Percentiles rank a stretch among this genome's conserved stretches.
phyloP scores from a whole-genome alignment of 106 monocot species.

The Apostasia shenzhenica region DNA sequence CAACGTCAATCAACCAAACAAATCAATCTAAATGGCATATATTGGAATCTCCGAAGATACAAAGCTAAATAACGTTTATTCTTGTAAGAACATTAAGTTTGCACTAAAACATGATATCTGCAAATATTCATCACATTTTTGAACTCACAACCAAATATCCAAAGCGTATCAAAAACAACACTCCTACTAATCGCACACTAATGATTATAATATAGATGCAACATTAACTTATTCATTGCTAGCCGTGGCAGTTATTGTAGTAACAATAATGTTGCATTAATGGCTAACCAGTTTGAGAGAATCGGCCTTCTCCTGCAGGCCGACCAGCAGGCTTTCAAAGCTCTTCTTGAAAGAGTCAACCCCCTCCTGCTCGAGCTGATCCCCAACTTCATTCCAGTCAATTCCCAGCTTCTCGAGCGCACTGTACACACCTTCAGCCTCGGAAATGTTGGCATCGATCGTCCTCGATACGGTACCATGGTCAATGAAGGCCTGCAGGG shows the following conservation, averaged over 20 bases:
- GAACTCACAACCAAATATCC: no score
- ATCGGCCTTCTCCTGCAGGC: conserved; percentile 73
- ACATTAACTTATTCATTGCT: no score
- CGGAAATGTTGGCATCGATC: conserved; percentile 59
- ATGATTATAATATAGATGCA: no score
- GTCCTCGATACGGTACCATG: conserved; percentile 73
- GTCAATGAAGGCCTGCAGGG: conserved; percentile 73
- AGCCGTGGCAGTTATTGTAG: not conserved
- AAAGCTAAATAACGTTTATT: no score
- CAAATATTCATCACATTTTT: no score
- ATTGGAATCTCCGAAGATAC: no score
- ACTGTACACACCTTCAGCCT: conserved; percentile 80
- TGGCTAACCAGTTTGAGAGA: conserved; percentile 45
- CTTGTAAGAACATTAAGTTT: no score
- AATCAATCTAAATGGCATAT: no score
- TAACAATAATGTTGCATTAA: conserved; percentile 3
- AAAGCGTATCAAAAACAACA: no score
- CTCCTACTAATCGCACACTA: no score
- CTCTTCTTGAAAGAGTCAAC: conserved; percentile 93
- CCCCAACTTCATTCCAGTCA: conserved; percentile 64
- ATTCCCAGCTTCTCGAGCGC: conserved; percentile 78
- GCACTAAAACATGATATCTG: no score
- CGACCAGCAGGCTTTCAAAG: conserved; percentile 74
- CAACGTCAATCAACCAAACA: no score
- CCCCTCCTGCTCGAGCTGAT: conserved; percentile 67